These are phyloP conservation scores for Dioscorea cayenensis DNA, from an alignment of 116 monocot genomes.

Conservation along the genomic window DNA sequence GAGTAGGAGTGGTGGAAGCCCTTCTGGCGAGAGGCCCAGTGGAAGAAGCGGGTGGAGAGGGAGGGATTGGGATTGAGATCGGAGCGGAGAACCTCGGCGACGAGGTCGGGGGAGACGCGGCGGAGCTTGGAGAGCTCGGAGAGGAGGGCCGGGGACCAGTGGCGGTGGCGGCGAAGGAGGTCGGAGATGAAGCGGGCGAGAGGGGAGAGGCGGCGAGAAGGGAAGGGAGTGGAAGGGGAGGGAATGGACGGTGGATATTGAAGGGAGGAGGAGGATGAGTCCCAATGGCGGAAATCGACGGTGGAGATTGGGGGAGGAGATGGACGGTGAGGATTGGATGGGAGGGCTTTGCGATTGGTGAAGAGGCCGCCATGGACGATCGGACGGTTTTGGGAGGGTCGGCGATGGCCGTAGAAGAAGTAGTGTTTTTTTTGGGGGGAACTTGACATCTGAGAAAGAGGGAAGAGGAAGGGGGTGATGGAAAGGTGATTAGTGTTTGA, in stretches of 20 bases:
- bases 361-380: constrained; percentile 49
- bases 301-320: constrained; percentile 2
- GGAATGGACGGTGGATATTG: constrained; percentile 1
- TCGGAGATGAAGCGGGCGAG: constrained; percentile 64
- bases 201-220: constrained; percentile 61
- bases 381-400: constrained; percentile 43
- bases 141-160: constrained; percentile 56
- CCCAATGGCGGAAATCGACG: constrained; percentile 61
- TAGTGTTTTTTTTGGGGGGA: constrained; percentile 10
- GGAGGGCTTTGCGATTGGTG: constrained; percentile 25
- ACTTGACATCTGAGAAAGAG: neutral
- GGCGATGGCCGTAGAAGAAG: constrained; percentile 60
- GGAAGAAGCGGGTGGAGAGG: constrained; percentile 71
- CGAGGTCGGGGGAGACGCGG: constrained; percentile 49
- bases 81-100: constrained; percentile 62
- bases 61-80: constrained; percentile 33
- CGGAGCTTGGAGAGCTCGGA: constrained; percentile 73
- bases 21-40: constrained; percentile 72
- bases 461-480: neutral
- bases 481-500: no score
- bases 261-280: constrained; percentile 18
- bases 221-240: constrained; percentile 13
- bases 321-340: constrained; percentile 5
- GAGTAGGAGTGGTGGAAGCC: constrained; percentile 61
- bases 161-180: constrained; percentile 48